A percentile compares a stretch with the other conserved stretches of the same genome.
Conservation (phyloP, 1,284 basidiomycete species). For the Trametes sp. region DNA sequence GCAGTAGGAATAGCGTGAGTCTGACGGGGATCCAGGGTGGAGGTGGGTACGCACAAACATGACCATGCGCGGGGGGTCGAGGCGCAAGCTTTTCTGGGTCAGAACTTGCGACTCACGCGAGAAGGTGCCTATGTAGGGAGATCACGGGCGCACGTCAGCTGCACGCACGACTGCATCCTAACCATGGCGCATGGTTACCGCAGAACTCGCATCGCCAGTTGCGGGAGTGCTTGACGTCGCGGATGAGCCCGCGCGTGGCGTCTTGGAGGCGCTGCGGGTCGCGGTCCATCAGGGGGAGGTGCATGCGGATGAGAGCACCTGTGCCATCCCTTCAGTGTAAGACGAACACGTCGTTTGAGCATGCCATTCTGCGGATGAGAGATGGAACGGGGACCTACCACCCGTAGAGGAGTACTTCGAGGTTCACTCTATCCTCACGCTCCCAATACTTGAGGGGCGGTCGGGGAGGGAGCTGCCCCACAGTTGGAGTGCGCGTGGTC, state of each 20-base stretch:
- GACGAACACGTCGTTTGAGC: neutral
- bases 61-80: constrained; percentile 11
- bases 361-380: neutral
- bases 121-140: neutral
- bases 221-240: constrained; percentile 24
- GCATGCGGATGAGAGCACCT: constrained; percentile 13
- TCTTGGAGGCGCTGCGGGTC: constrained; percentile 5
- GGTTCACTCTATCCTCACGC: constrained; percentile 8
- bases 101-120: constrained; percentile 21
- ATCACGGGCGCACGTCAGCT: neutral
- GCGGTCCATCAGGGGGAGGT: constrained; percentile 17
- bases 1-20: neutral
- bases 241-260: constrained; percentile 14
- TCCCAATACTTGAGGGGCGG: constrained; percentile 7
- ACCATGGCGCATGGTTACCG: no score
- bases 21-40: neutral
- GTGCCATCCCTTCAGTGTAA: constrained; percentile 9
- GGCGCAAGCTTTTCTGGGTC: constrained; percentile 7
- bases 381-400: neutral
- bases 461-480: neutral
- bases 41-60: constrained; percentile 11
- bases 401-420: constrained; percentile 13
- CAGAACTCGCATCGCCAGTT: constrained; percentile 25
- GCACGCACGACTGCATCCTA: neutral
- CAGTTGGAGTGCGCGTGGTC: no score